Conservation (phyloP, 2,329 filamentous ascomycete species). For the Trichoderma sp. region DNA sequence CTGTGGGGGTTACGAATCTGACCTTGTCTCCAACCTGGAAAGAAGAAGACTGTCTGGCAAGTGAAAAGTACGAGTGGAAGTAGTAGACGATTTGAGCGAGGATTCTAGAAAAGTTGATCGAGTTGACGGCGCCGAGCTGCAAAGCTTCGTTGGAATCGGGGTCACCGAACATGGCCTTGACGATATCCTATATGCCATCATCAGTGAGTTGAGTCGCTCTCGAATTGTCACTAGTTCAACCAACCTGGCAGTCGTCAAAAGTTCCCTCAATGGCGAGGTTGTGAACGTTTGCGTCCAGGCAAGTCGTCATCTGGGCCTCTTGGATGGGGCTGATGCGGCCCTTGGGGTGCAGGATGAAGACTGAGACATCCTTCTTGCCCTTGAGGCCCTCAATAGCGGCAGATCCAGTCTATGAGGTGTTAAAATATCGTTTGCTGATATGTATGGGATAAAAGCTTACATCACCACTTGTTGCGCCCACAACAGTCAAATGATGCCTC, state of each 20-base stretch:
- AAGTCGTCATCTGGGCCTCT: slow-evolving; percentile 96
- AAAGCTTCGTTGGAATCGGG: slow-evolving; percentile 76
- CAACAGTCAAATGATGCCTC: slow-evolving; percentile 78
- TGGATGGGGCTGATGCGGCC: slow-evolving; percentile 90
- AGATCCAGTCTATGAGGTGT: slow-evolving; percentile 63
- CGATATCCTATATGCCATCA: slow-evolving; percentile 58
- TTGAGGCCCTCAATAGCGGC: slow-evolving; percentile 93
- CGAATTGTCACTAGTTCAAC: background rate
- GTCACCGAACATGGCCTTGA: slow-evolving; percentile 91
- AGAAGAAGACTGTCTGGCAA: slow-evolving; percentile 58
- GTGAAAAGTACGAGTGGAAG: slow-evolving; percentile 88
- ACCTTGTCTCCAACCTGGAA: slow-evolving; percentile 68
- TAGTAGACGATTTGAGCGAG: slow-evolving; percentile 97
- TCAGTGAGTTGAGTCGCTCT: background rate
- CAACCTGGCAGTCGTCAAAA: slow-evolving; percentile 86
- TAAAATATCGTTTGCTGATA: background rate
- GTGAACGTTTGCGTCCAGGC: slow-evolving; percentile 87
- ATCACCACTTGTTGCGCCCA: slow-evolving; percentile 83
- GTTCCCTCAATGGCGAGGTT: slow-evolving; percentile 87
- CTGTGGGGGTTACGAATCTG: slow-evolving; percentile 86
- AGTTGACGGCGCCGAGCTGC: slow-evolving; percentile 90
- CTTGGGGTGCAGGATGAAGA: slow-evolving; percentile 92
- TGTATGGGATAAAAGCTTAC: background rate
- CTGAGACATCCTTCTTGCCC: slow-evolving; percentile 94
- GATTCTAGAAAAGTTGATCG: slow-evolving; percentile 94